Evolutionary conservation across 345 rosid species (phyloP), one percentile per base, ranked within the genome.

Genomic region (Cardamine occulta): DNA sequence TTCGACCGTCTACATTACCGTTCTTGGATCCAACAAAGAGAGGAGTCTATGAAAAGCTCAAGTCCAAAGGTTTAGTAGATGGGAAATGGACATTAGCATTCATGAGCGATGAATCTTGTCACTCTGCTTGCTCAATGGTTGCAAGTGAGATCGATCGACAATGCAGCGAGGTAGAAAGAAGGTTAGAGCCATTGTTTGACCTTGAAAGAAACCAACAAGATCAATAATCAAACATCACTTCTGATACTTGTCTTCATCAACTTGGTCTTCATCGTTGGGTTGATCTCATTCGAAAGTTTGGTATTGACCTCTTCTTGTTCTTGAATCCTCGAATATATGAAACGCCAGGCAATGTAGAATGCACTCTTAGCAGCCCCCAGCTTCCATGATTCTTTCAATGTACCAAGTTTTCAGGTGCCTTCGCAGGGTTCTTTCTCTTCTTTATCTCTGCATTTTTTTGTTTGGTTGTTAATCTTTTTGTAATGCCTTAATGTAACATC

Each of bases 21-120:
- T 84, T 81, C 56, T 53, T 77, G 69, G 91, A 89, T 80, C 85
- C 94, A 61, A 75, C 83, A 49, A 90, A 84, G 83, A 58, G 83
- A 49, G 79, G 60, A 53, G 49, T 71, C 31, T 69, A 68, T 47
- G 81, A 81, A 47, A 88, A 79, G 74, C 65, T 63, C 7, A 86
- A 81, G 80, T 45, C 88, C n/a, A 95, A 86, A 84, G 72, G 88
- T 73, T 74, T 91, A 57, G 94, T 92, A 17, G 98, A 96, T 56
- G 99, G 99, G 53, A 88, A 93, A 88, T 96, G 97, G 99, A 89
- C 91, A 59, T 74, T 96, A 62, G 96, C 99, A 66, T 96, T 96
- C 83, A 81, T 86, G 74, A 89, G 86, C 51, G 93, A 93, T 17
- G 89, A 84, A 58, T 85, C 91, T 19, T 93, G 99, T 88, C 79